Evolutionary conservation across 345 rosid species (phyloP).

Genomic region (Hibiscus mutabilis): DNA sequence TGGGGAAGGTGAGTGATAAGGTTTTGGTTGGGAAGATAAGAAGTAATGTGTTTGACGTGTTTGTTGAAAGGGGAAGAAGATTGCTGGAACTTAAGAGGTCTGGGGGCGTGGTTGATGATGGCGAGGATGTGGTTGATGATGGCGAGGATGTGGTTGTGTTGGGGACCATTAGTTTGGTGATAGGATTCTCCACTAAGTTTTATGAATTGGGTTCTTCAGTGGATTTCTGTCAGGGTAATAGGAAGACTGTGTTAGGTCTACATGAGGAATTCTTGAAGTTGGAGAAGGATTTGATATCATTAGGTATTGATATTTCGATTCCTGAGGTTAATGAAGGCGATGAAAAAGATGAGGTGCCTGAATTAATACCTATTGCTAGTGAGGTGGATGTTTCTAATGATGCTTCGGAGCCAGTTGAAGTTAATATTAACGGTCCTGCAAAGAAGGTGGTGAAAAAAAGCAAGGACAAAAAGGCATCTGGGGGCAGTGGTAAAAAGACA

Average conservation of each 20-base stretch:
- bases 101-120: conserved; percentile 27
- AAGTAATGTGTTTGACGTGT: conserved; percentile 58
- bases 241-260: conserved; percentile 60
- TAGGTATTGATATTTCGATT: conserved; percentile 39
- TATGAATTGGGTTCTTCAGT: conserved; percentile 73
- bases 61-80: conserved; percentile 47
- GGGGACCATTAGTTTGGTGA: conserved; percentile 48
- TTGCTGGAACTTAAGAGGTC: conserved; percentile 48
- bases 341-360: conserved; percentile 39
- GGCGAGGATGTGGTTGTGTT: conserved; percentile 43
- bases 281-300: conserved; percentile 52
- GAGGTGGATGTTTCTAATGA: conserved; percentile 17
- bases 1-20: conserved; percentile 63
- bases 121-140: conserved; percentile 36
- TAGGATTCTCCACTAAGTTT: conserved; percentile 55
- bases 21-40: conserved; percentile 63
- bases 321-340: conserved; percentile 22
- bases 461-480: conserved; percentile 32
- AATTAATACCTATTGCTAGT: conserved; percentile 40
- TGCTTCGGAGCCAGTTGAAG: conserved; percentile 12
- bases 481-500: conserved; percentile 23
- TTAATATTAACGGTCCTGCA: conserved; percentile 25
- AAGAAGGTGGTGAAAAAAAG: conserved; percentile 38
- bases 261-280: conserved; percentile 63
- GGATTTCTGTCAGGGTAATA: conserved; percentile 73